These are phyloP conservation scores for Erodium moschatum DNA, from an alignment of 441 rosid genomes.

Conservation along the genomic window DNA sequence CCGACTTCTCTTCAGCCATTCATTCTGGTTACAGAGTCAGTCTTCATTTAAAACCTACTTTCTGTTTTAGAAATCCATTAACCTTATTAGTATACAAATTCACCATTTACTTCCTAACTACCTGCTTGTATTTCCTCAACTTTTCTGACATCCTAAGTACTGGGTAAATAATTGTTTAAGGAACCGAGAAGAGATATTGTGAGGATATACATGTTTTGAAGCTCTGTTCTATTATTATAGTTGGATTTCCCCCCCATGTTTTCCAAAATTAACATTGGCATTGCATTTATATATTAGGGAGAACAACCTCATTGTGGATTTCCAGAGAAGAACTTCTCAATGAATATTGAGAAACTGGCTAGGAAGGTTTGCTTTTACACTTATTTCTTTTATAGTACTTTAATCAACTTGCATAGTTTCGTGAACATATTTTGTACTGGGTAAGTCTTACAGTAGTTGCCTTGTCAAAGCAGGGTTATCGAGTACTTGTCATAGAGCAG, in stretches of 20 bases:
- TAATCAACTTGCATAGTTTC: constrained; percentile 12
- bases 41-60: not conserved
- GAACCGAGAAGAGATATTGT: not conserved
- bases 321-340: constrained; percentile 88
- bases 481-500: constrained; percentile 94
- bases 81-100: not conserved
- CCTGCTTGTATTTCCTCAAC: not conserved
- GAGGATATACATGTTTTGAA: not conserved
- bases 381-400: constrained; percentile 17
- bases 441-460: constrained; percentile 23
- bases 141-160: constrained; percentile 2
- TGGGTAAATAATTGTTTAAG: not conserved
- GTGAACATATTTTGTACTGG: constrained; percentile 16
- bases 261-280: constrained; percentile 21
- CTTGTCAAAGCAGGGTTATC: constrained; percentile 63
- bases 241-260: not conserved
- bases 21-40: not conserved
- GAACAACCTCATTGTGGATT: constrained; percentile 99
- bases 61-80: not conserved
- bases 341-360: constrained; percentile 86
- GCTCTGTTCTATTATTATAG: not conserved
- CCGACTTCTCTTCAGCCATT: constrained; percentile 1
- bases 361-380: constrained; percentile 51
- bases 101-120: not conserved
- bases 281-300: constrained; percentile 45